Base-by-base conservation (phyloP, 331 rosid species). In the Phaseolus coccineus region DNA sequence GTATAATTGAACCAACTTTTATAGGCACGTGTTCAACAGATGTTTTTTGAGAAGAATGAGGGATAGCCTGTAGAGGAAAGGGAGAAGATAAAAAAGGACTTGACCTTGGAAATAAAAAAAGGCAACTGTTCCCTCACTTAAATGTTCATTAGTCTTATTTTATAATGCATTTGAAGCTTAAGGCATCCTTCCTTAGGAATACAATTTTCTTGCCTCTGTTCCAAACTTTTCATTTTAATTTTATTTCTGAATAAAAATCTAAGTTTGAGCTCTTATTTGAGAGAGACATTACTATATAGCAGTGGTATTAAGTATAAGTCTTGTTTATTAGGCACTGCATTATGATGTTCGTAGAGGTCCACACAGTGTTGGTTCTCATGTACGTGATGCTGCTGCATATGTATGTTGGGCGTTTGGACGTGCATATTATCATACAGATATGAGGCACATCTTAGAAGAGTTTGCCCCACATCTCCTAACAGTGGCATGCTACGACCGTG, bases 341-440 rank as follows among this genome's bases (percentile, higher is more conserved):
- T 96, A 93, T 74, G 99, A 96, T 88, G 89, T 96, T 84, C 94
- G 99, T 59, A 90, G 99, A 88, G 99, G 99, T 76, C 99, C 99
- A 4, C 97, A 91, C 81, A 96, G 99, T 88, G 96, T 91, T 79
- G 99, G 99, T 50, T 91, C 99, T 87, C 94, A 96, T 87, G 99
- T 93, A 52, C 98, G 99, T 73, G 99, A 96, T 82, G 96, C 99
- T 81, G 96, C 98, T 65, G 96, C 99, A 73, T 96, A 89, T 75
- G 99, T 96, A 72, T 96, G 99, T 88, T 96, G 99, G 98, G 98
- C 99, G 48, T 93, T 96, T 89, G 99, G 98, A 53, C 98, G 98
- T 80, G 96, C 98, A 55, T 96, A 93, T 86, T 88, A 80, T 89
- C 97, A 90, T 61, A 68, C 89, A 4, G 99, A 96, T 84, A 91